Evolutionary conservation across 169 alveolate species (phyloP).

Genomic region (Eimeria praecox): DNA sequence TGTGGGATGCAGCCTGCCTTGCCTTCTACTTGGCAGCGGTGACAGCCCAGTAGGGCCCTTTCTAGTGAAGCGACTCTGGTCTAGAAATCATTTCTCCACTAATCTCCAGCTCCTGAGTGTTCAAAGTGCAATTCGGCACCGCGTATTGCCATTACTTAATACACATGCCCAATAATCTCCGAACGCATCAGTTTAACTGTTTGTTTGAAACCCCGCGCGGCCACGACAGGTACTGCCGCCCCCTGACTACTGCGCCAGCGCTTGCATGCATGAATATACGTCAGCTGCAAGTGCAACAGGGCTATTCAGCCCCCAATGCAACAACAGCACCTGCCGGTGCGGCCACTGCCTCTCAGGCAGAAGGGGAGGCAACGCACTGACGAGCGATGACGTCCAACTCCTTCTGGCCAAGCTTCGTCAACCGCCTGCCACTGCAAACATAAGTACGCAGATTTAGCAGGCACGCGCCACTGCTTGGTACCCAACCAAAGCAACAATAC

Average conservation of each 20-base stretch:
- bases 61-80: neutral
- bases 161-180: neutral
- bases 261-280: neutral
- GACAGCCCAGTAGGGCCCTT: neutral
- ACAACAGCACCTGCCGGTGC: slow-evolving; percentile 7
- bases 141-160: neutral
- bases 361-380: slow-evolving; percentile 78
- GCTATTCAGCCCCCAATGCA: neutral
- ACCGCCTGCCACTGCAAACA: slow-evolving; percentile 83
- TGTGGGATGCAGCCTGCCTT: neutral
- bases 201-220: neutral
- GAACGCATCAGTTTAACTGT: neutral
- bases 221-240: slow-evolving; percentile 17
- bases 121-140: neutral
- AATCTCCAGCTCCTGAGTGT: neutral
- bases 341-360: slow-evolving; percentile 1
- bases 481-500: neutral
- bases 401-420: slow-evolving; percentile 87
- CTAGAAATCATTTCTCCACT: neutral
- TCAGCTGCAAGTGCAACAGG: neutral
- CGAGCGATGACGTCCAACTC: slow-evolving; percentile 87
- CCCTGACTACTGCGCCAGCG: neutral
- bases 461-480: neutral
- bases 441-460: neutral
- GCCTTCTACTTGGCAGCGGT: neutral